Evolutionary conservation across 2,329 filamentous ascomycete species (phyloP).

Genomic region (Westerdykella aurantiaca): DNA sequence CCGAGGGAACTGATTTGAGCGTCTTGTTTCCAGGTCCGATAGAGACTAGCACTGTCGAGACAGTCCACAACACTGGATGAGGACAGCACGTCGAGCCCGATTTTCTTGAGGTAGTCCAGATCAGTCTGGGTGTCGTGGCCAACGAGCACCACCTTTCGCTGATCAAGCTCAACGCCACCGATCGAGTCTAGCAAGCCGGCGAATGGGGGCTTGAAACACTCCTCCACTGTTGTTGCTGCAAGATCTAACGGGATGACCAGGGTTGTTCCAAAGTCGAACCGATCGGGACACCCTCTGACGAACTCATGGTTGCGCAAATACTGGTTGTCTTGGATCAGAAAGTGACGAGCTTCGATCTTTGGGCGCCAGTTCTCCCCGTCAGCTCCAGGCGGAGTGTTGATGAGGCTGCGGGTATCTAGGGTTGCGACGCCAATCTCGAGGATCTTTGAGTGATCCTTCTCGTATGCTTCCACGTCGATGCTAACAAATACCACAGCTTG

Average conservation of each 20-base stretch:
- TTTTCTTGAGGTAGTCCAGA: constrained; percentile 57
- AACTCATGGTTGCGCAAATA: constrained; percentile 62
- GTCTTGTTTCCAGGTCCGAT: constrained; percentile 56
- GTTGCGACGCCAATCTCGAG: constrained; percentile 84
- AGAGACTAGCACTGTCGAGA: constrained; percentile 69
- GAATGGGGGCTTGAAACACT: constrained; percentile 55
- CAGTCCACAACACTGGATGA: constrained; percentile 55
- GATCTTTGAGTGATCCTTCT: constrained; percentile 58
- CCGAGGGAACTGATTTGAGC: constrained; percentile 53
- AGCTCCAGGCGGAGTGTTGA: constrained; percentile 53
- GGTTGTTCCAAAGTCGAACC: constrained; percentile 65
- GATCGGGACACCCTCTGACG: constrained; percentile 65
- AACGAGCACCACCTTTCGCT: constrained; percentile 65
- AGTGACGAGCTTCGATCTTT: constrained; percentile 64
- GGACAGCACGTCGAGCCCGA: constrained; percentile 58
- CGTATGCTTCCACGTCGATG: constrained; percentile 79
- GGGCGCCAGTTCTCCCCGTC: constrained; percentile 61
- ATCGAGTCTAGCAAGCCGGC: constrained; percentile 23
- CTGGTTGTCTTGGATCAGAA: constrained; percentile 66
- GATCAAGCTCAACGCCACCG: constrained; percentile 17
- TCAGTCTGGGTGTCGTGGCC: constrained; percentile 70
- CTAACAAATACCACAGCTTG: constrained; percentile 63
- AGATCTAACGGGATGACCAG: constrained; percentile 49
- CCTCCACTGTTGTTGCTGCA: constrained; percentile 44
- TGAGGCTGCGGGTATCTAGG: constrained; percentile 63